Evolutionary conservation across 345 rosid genomes (phyloP), one percentile per base, ranked within the genome.

Genomic region (Zanthoxylum bungeanum): DNA sequence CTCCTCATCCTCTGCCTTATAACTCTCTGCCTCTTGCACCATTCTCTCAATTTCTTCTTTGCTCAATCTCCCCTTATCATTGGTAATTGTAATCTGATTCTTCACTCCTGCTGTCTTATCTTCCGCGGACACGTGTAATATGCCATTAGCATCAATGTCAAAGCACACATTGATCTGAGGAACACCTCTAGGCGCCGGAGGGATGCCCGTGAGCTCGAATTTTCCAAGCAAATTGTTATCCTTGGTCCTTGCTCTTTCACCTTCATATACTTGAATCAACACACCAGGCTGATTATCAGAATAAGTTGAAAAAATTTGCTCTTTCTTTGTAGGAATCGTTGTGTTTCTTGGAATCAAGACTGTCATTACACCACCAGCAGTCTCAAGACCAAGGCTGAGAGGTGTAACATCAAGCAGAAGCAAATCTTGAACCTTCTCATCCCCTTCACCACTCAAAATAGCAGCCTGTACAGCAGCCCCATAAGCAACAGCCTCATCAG

Each of bases 401-500:
- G 72, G 72, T 4, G 72, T 65, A 56, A 73, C 77, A 36, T 73
- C 77, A 12, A 73, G 77, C 10, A 56, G 50, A 2, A 73, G 72
- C 77, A 73, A 47, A 6, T 73, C 77, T 53, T 73, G 72, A 22
- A 73, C 77, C 37, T 66, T 73, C 51, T 73, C 66, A 19, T 66
- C 16, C 33, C 72, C 77, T 47, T 73, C 77, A 5, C 76, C 76
- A 8, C 36, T 73, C 66, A 73, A 66, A 30, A 73, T 73, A 39
- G 71, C 71, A 5, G 76, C 77, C 56, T 73, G 72, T 14, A 73
- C 77, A 12, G 77, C 65, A 11, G 77, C 77, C 22, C 77, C 77
- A 46, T 73, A 73, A 2, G 77, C 77, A 3, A 73, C 72, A 1
- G 77, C 77, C 66, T 66, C 77, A 46, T 73, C 77, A 1, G 76